Percentiles rank a stretch among this genome's conserved stretches.
Evolutionary conservation across 768 basidiomycete species (phyloP).

Genomic region (Macrolepiota fuliginosa): DNA sequence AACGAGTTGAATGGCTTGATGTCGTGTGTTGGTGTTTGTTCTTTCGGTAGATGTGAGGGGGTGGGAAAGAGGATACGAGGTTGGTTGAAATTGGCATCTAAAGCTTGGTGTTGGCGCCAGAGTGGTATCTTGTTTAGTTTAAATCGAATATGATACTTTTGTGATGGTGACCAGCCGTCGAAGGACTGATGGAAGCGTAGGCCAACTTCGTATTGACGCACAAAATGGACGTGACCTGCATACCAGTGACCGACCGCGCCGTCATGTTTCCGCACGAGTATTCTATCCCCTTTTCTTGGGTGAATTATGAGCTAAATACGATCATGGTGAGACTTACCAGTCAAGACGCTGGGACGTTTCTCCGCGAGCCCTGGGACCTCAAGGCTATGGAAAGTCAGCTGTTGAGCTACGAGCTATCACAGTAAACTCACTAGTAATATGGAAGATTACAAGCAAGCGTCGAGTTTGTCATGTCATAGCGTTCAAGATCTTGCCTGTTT

Average conservation of each 20-base stretch:
- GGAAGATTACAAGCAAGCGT: conserved; percentile 24
- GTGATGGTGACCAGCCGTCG: conserved; percentile 26
- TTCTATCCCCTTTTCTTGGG: conserved; percentile 42
- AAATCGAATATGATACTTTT: conserved; percentile 51
- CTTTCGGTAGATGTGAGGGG: background rate
- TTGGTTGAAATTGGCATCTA: conserved; percentile 41
- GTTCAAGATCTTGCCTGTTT: conserved; percentile 40
- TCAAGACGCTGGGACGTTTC: conserved; percentile 54
- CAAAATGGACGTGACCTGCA: conserved; percentile 55
- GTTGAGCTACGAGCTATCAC: background rate
- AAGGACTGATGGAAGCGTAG: conserved; percentile 51
- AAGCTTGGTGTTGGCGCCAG: conserved; percentile 59
- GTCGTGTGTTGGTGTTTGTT: background rate
- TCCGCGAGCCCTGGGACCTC: conserved; percentile 49
- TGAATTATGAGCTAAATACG: background rate
- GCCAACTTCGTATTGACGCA: conserved; percentile 47
- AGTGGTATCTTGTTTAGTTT: conserved; percentile 54
- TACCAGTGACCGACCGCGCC: conserved; percentile 45
- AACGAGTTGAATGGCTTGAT: conserved; percentile 37
- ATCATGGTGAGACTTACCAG: conserved; percentile 32
- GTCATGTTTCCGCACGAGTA: conserved; percentile 46
- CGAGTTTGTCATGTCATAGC: conserved; percentile 34
- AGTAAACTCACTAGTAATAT: conserved; percentile 35
- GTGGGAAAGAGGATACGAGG: conserved; percentile 52
- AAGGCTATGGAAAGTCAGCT: conserved; percentile 18